phyloP scores from a whole-genome alignment of 1,139 yeast genomes.

The Lodderomyces parapsilosis region DNA sequence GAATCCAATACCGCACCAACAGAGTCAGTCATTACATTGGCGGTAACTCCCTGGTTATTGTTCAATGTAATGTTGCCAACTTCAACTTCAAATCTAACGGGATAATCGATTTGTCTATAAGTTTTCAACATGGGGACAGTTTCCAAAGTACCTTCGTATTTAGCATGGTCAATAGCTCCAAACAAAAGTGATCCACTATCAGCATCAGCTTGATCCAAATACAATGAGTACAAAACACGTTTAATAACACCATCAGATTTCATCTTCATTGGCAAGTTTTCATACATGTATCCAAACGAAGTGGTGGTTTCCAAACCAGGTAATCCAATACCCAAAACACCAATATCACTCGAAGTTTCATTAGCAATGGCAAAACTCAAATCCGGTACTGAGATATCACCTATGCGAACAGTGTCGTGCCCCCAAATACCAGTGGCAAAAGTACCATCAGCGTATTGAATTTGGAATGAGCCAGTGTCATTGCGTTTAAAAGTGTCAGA shows the following conservation, averaged over 20 bases:
- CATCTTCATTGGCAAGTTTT: slow-evolving; percentile 33
- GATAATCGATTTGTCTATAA: slow-evolving; percentile 8
- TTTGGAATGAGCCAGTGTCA: slow-evolving; percentile 37
- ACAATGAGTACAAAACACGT: slow-evolving; percentile 53
- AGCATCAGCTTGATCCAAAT: slow-evolving; percentile 35
- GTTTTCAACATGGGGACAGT: slow-evolving; percentile 13
- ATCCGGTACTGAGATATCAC: slow-evolving; percentile 36
- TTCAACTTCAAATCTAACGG: slow-evolving; percentile 14
- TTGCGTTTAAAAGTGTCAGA: slow-evolving; percentile 34
- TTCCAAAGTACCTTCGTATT: slow-evolving; percentile 33
- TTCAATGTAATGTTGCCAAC: slow-evolving; percentile 18
- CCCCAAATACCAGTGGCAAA: slow-evolving; percentile 64
- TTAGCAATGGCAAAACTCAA: slow-evolving; percentile 55
- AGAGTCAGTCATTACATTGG: slow-evolving; percentile 18
- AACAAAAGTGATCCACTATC: slow-evolving; percentile 24
- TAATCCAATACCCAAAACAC: slow-evolving; percentile 57
- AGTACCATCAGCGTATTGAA: slow-evolving; percentile 63
- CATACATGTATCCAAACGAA: slow-evolving; percentile 21
- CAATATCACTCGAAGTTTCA: slow-evolving; percentile 39
- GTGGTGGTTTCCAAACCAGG: slow-evolving; percentile 47
- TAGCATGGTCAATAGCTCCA: slow-evolving; percentile 48
- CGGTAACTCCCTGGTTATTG: slow-evolving; percentile 21
- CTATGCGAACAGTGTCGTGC: slow-evolving; percentile 42
- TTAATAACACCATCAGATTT: slow-evolving; percentile 45
- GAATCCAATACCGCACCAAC: slow-evolving; percentile 41